These are phyloP conservation scores for Cyclostephanos invisitatus DNA, from an alignment of 108 stramenopile genomes.

Conservation along the genomic window DNA sequence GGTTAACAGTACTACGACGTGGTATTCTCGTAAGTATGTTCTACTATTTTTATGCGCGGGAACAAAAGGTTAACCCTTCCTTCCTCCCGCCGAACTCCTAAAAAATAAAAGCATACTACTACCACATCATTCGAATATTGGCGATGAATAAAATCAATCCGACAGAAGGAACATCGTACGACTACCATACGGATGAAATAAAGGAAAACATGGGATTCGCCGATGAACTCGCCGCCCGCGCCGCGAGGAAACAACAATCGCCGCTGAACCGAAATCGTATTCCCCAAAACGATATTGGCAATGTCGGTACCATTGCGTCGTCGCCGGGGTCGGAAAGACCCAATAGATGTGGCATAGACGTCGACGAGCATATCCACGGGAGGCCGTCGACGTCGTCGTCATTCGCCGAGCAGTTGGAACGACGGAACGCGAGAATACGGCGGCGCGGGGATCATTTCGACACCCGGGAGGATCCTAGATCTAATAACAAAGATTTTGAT, in stretches of 20 bases:
- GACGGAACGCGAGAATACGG: not conserved
- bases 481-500: not conserved
- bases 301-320: no score
- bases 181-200: no score
- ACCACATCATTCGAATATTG: no score
- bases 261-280: not conserved
- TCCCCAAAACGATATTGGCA: not conserved
- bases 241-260: not conserved
- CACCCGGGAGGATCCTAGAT: not conserved
- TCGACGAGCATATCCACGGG: not conserved
- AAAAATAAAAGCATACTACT: no score
- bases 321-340: not conserved
- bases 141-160: no score
- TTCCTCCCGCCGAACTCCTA: no score
- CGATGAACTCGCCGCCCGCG: not conserved
- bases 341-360: not conserved
- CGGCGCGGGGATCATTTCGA: no score
- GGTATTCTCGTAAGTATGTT: no score
- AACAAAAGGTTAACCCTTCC: no score
- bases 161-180: no score
- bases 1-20: no score
- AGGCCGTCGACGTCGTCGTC: not conserved
- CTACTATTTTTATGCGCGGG: no score
- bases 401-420: not conserved
- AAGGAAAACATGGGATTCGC: conserved; percentile 9